phyloP scores from a whole-genome alignment of 2,329 filamentous ascomycete species.

The Seiridium cupressi region DNA sequence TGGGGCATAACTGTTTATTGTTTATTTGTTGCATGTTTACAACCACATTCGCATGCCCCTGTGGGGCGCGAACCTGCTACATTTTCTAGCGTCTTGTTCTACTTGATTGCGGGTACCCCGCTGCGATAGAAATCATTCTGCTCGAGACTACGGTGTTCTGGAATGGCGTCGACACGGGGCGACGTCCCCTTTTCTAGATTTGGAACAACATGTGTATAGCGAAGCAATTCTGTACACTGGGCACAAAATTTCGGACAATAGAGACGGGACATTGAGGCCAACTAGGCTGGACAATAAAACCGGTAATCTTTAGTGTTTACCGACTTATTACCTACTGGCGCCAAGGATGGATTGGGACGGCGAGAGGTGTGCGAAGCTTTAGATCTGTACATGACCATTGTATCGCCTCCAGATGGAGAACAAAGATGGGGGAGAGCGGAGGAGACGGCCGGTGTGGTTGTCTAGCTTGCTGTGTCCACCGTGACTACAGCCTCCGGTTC shows the following conservation, averaged over 20 bases:
- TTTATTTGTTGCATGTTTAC: constrained; percentile 4
- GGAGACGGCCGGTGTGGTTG: not conserved
- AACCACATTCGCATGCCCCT: no score
- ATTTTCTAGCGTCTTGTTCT: not conserved
- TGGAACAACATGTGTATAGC: constrained; percentile 1
- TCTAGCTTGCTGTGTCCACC: constrained; percentile 3
- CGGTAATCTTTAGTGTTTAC: constrained; percentile 23
- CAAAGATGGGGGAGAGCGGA: not conserved
- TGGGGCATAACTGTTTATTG: constrained; percentile 3
- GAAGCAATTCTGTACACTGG: not conserved
- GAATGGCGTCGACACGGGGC: not conserved
- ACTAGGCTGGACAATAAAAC: constrained; percentile 1
- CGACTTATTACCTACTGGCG: constrained; percentile 14
- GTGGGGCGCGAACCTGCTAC: not conserved
- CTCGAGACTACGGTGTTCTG: not conserved
- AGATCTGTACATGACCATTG: constrained; percentile 1
- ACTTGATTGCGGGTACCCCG: not conserved
- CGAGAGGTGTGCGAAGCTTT: not conserved
- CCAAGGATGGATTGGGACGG: not conserved
- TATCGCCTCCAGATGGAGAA: not conserved
- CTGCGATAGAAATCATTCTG: not conserved
- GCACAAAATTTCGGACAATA: not conserved
- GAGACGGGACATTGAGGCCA: not conserved
- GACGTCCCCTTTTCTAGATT: not conserved
- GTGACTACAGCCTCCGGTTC: constrained; percentile 6